These are phyloP conservation scores for Osmozyma mogii DNA, from an alignment of 805 yeast genomes.

Conservation along the genomic window DNA sequence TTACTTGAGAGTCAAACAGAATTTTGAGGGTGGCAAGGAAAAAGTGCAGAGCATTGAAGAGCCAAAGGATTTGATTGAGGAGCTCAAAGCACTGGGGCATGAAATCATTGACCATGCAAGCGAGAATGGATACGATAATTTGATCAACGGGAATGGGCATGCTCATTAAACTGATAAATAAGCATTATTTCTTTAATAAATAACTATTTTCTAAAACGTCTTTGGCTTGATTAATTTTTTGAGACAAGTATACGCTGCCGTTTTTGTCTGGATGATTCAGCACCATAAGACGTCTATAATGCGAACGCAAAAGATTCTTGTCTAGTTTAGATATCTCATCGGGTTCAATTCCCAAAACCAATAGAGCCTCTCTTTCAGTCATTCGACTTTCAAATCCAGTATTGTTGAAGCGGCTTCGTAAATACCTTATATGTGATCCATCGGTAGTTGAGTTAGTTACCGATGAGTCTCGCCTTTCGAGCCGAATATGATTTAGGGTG, in stretches of 20 bases:
- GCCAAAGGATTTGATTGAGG: background rate
- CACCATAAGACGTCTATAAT: conserved; percentile 33
- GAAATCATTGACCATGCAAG: background rate
- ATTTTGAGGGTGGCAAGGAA: conserved; percentile 66
- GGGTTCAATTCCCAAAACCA: conserved; percentile 34
- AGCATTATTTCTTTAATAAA: conserved; percentile 19
- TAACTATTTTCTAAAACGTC: conserved; percentile 33
- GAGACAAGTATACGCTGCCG: conserved; percentile 34
- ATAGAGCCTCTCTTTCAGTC: conserved; percentile 38
- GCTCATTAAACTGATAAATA: too few relatives aligned
- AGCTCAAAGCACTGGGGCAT: background rate
- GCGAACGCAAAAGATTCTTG: conserved; percentile 18
- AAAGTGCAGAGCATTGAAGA: conserved; percentile 13
- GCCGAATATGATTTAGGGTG: conserved; percentile 11
- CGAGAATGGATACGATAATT: background rate
- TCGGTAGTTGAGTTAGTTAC: conserved; percentile 7
- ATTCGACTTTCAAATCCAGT: conserved; percentile 27
- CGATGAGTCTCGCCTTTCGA: conserved; percentile 6
- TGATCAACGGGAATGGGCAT: background rate
- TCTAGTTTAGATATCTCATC: conserved; percentile 24
- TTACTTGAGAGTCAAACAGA: conserved; percentile 68
- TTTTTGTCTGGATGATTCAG: conserved; percentile 36
- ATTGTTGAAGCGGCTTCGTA: conserved; percentile 14
- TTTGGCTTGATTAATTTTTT: conserved; percentile 37
- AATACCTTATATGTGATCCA: conserved; percentile 11